Base-by-base conservation (phyloP, 345 rosid genomes). In the Diplotaxis tenuifolia region DNA sequence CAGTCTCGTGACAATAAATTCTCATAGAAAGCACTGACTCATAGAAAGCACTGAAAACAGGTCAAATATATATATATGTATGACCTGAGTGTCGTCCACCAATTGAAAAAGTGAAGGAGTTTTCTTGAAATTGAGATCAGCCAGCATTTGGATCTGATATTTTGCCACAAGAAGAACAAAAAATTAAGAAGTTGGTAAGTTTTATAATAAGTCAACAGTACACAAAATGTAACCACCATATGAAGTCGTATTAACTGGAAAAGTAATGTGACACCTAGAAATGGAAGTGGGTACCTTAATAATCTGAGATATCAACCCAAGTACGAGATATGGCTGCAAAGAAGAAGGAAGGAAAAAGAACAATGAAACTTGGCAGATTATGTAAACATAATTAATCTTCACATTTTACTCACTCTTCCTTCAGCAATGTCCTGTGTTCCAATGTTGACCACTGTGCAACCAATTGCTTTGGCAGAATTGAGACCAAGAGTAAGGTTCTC, bases 381-480 rank as follows among this genome's bases (percentile, higher is more conserved):
- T 67, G 65, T 52, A 66, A 66, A 70, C 34, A 31, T 66, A 63
- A 20, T 12, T 54, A 25, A 59, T 7, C 22, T 56, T 32, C 50
- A 28, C 20, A 40, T 72, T 3, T 38, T 38, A 79, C 98, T 86
- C 81, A 95, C 97, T 79, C 99, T 90, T 71, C 87, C 99, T 90
- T 92, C 97, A 63, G 83, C 86, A 69, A 95, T 84, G 81, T 95
- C 99, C 53, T 95, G 92, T 12, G 96, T 84, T 49, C 99, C 99
- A 52, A 95, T 95, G 77, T 95, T 95, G 54, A 92, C 99, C 73
- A 95, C 99, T 0, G 97, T 95, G 80, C 99, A 95, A 45, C 99
- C 99, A 77, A 95, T 95, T 66, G 99, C 99, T 83, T 92, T 95
- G 31, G 98, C 97, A 71, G 99, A 95, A 77, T 95, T 95, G 60